Conservation (phyloP, 192 early-diverging fungal genomes). For the Umbelopsis sp. region DNA sequence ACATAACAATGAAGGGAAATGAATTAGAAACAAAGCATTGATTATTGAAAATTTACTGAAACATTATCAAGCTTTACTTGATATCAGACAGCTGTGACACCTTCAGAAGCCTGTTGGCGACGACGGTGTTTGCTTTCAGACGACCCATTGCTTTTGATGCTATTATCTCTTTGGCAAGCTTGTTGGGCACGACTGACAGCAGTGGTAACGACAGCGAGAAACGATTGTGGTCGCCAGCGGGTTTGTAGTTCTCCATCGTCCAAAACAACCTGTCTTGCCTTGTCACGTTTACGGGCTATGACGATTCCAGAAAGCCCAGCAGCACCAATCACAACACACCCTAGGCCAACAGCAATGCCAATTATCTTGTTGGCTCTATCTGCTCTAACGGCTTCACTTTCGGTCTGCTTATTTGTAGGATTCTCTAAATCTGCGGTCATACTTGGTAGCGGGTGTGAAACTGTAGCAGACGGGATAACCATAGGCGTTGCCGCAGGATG, state of each 20-base stretch:
- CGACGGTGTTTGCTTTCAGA: background rate
- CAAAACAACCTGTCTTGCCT: background rate
- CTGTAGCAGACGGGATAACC: background rate
- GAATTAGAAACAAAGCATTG: background rate
- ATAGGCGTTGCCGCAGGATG: background rate
- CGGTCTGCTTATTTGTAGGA: background rate
- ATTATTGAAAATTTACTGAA: background rate
- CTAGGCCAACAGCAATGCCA: conserved; percentile 30
- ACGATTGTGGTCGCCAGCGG: conserved; percentile 36
- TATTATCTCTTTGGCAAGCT: background rate
- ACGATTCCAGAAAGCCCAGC: conserved; percentile 36
- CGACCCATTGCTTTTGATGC: background rate
- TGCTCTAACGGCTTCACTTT: conserved; percentile 14
- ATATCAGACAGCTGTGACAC: background rate
- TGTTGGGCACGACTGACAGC: conserved; percentile 17
- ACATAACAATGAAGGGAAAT: background rate
- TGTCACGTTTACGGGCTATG: conserved; percentile 21
- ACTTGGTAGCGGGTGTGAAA: background rate
- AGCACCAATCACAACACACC: conserved; percentile 32
- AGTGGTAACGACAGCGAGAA: conserved; percentile 32
- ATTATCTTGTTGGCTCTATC: conserved; percentile 27
- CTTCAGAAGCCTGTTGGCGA: background rate
- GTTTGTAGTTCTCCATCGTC: conserved; percentile 24
- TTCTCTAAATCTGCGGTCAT: background rate
- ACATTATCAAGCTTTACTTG: background rate